Conservation (phyloP, 148 eudicot species). For the Talinum fruticosum region DNA sequence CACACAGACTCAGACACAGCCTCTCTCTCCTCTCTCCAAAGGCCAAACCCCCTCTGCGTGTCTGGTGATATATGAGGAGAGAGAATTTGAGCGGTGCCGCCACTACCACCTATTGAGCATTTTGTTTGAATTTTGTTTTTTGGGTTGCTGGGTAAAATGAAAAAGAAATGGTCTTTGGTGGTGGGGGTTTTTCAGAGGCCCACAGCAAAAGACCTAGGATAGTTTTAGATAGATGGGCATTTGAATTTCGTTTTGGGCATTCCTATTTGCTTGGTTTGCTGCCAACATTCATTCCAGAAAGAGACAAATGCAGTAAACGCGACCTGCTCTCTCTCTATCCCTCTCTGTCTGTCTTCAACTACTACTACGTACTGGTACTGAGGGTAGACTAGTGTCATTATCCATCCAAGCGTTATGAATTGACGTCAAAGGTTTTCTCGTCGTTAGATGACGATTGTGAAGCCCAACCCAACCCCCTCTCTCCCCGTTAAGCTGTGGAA, state of each 20-base stretch:
- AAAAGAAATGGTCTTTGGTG: neutral
- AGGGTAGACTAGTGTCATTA: slow-evolving; percentile 5
- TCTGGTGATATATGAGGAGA: neutral
- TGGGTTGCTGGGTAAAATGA: too few species aligned
- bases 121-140: neutral
- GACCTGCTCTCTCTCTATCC: neutral
- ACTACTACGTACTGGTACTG: too few species aligned
- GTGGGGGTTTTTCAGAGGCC: too few species aligned
- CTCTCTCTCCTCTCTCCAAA: neutral
- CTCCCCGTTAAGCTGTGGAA: too few species aligned
- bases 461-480: too few species aligned
- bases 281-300: neutral
- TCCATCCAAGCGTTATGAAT: neutral
- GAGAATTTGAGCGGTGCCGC: neutral
- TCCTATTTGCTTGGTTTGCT: neutral
- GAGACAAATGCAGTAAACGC: neutral
- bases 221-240: neutral
- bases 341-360: neutral
- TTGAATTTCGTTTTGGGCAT: neutral
- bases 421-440: neutral
- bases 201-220: too few species aligned
- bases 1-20: too few species aligned
- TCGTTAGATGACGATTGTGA: neutral
- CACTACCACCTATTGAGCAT: neutral
- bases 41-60: neutral